phyloP scores from a whole-genome alignment of 148 eudicot species.

The Euryodendron excelsum region DNA sequence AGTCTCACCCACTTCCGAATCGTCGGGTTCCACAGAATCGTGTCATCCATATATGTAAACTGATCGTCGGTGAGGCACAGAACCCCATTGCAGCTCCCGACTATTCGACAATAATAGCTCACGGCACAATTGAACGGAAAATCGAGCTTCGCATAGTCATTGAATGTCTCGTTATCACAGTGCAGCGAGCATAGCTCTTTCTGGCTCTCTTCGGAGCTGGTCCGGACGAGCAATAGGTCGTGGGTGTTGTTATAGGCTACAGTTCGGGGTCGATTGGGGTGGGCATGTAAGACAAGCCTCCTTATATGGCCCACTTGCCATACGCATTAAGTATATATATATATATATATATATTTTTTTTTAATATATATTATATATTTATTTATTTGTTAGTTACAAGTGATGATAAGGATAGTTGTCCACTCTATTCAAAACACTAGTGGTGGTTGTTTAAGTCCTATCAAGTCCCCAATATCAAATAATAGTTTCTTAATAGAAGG shows the following conservation, averaged over 20 bases:
- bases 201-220: background rate
- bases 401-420: no score
- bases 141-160: background rate
- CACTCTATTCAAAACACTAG: no score
- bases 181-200: constrained; percentile 12
- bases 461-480: no score
- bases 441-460: no score
- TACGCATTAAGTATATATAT: no score
- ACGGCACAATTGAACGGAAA: background rate
- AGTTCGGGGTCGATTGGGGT: background rate
- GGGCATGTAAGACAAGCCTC: background rate
- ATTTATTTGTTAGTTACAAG: no score
- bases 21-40: constrained; percentile 33
- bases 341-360: no score
- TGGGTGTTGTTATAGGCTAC: background rate
- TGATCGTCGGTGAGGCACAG: constrained; percentile 28
- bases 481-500: no score
- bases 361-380: no score
- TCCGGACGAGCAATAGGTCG: background rate
- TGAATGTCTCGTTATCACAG: background rate
- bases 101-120: constrained; percentile 13
- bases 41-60: background rate
- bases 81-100: constrained; percentile 34
- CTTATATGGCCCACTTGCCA: no score
- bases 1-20: constrained; percentile 22